Conservation (phyloP, 2,329 filamentous ascomycete genomes). For the Ophiosphaerella korrae region DNA sequence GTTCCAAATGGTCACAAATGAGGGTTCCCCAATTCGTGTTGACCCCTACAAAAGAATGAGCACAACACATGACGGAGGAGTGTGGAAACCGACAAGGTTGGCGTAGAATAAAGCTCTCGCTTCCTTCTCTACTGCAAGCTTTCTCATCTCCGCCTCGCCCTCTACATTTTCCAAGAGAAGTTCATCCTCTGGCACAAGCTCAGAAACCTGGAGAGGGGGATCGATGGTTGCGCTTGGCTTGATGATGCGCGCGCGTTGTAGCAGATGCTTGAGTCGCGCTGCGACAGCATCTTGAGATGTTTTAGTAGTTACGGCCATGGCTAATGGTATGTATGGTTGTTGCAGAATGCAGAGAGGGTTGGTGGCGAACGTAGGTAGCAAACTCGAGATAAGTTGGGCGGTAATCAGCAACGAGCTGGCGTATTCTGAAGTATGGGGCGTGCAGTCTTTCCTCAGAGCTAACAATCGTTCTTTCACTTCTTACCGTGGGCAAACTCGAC, state of each 20-base stretch:
- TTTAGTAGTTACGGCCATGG: constrained; percentile 36
- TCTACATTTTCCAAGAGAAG: constrained; percentile 31
- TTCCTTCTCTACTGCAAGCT: constrained; percentile 80
- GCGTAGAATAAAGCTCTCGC: constrained; percentile 80
- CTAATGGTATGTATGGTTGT: not conserved
- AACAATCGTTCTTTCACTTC: too few species aligned
- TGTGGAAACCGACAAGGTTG: constrained; percentile 66
- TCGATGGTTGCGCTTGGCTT: constrained; percentile 51
- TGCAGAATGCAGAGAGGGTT: not conserved
- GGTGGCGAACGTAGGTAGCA: not conserved
- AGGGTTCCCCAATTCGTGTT: constrained; percentile 74
- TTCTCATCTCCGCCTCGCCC: constrained; percentile 57
- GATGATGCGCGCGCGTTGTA: constrained; percentile 47
- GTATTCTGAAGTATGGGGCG: too few species aligned
- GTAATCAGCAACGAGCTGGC: too few species aligned
- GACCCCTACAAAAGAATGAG: constrained; percentile 61
- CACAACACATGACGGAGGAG: not conserved
- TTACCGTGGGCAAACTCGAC: too few species aligned
- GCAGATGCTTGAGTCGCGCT: constrained; percentile 46
- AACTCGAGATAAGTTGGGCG: too few species aligned
- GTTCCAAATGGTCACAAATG: constrained; percentile 88
- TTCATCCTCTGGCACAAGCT: constrained; percentile 42
- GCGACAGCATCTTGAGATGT: constrained; percentile 34
- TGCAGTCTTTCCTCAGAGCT: too few species aligned
- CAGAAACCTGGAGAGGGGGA: constrained; percentile 50